Evolutionary conservation across 2,329 filamentous ascomycete genomes (phyloP).

Genomic region (Whalleya microplaca): DNA sequence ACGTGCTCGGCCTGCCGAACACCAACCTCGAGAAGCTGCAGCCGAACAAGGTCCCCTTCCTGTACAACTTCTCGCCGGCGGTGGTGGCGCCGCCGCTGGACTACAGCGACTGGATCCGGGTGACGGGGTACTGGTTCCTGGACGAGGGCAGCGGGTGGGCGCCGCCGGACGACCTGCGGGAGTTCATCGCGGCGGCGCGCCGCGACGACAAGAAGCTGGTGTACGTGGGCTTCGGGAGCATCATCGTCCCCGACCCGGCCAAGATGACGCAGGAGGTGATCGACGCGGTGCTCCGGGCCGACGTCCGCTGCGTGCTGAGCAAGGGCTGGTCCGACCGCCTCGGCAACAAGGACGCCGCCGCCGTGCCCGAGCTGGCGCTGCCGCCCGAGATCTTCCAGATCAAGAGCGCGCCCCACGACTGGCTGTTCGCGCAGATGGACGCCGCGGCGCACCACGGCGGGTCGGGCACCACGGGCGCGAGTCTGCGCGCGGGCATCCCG

Average conservation of each 20-base stretch:
- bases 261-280: conserved; percentile 92
- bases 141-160: conserved; percentile 72
- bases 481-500: conserved; percentile 85
- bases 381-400: conserved; percentile 86
- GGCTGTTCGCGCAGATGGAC: conserved; percentile 93
- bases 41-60: conserved; percentile 94
- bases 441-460: conserved; percentile 94
- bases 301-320: conserved; percentile 90
- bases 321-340: conserved; percentile 94
- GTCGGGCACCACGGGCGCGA: conserved; percentile 92
- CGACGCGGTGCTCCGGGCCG: conserved; percentile 86
- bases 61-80: conserved; percentile 95
- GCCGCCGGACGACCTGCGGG: conserved; percentile 74
- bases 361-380: conserved; percentile 67
- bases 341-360: conserved; percentile 34
- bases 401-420: conserved; percentile 90
- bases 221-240: conserved; percentile 96
- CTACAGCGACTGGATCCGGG: conserved; percentile 96
- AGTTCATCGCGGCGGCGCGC: conserved; percentile 84
- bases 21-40: conserved; percentile 91
- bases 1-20: conserved; percentile 73
- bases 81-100: conserved; percentile 95
- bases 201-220: conserved; percentile 87
- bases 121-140: conserved; percentile 98
- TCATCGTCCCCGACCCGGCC: conserved; percentile 87